Evolutionary conservation across 331 rosid species (phyloP).

Genomic region (Prunus yedoensis): DNA sequence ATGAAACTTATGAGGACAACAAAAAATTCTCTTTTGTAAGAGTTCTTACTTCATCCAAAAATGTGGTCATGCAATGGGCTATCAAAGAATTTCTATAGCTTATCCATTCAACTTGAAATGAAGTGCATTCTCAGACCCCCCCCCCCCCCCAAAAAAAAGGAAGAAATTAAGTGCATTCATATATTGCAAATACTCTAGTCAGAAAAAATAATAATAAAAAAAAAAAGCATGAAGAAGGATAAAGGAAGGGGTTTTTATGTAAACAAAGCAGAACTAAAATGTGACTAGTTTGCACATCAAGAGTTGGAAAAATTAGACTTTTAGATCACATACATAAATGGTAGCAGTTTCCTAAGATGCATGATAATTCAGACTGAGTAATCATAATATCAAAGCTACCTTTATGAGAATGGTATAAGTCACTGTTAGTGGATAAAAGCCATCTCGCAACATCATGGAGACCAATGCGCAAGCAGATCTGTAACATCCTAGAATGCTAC

Average conservation of each 20-base stretch:
- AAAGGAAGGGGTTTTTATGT: not conserved
- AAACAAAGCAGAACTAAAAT: not conserved
- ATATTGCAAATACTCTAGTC: not conserved
- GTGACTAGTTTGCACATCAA: not conserved
- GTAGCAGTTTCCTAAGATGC: not conserved
- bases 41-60: no score
- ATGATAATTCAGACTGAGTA: not conserved
- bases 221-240: not conserved
- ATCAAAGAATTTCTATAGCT: not conserved
- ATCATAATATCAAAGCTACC: conserved; percentile 39
- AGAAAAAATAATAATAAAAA: not conserved
- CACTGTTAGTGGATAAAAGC: conserved; percentile 49
- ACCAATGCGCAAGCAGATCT: conserved; percentile 65
- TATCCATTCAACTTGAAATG: no score
- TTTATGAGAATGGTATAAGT: conserved; percentile 63
- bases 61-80: not conserved
- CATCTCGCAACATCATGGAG: conserved; percentile 73
- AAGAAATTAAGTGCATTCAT: not conserved
- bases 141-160: accelerated
- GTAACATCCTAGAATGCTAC: conserved; percentile 51
- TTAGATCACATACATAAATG: not conserved
- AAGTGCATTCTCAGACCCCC: not conserved
- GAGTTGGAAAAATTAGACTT: not conserved
- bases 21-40: not conserved
- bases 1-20: not conserved